Evolutionary conservation across 345 rosid species (phyloP).

Genomic region (Durio zibethinus): DNA sequence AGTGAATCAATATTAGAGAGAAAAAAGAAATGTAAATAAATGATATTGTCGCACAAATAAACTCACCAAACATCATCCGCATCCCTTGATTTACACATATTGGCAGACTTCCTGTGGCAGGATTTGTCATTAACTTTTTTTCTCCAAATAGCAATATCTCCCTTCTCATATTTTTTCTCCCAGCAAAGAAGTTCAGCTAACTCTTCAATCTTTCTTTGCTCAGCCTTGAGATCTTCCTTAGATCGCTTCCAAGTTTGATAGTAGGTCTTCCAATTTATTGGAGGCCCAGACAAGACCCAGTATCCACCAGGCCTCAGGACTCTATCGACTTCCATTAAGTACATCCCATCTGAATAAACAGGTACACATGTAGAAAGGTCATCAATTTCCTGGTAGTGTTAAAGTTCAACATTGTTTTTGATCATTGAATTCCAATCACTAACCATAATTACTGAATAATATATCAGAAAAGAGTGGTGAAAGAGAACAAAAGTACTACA

Average conservation of each 20-base stretch:
- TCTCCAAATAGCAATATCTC: constrained; percentile 79
- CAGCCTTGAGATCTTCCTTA: constrained; percentile 71
- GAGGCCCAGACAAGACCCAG: constrained; percentile 98
- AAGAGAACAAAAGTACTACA: constrained; percentile 4
- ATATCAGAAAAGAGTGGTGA: neutral
- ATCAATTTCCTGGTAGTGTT: constrained; percentile 5
- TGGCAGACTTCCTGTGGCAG: constrained; percentile 48
- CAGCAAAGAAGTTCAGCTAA: constrained; percentile 83
- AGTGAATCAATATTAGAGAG: neutral
- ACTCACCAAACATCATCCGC: constrained; percentile 79
- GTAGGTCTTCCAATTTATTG: constrained; percentile 91
- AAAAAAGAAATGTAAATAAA: neutral
- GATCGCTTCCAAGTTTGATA: constrained; percentile 87
- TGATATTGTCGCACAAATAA: constrained; percentile 1
- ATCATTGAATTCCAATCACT: neutral
- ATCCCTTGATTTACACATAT: constrained; percentile 48
- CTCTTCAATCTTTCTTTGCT: constrained; percentile 79
- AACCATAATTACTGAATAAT: neutral
- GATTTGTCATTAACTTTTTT: constrained; percentile 63
- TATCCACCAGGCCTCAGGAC: constrained; percentile 97
- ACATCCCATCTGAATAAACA: constrained; percentile 62
- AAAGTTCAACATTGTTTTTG: neutral
- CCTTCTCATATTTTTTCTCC: constrained; percentile 99
- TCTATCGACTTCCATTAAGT: constrained; percentile 92
- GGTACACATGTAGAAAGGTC: constrained; percentile 20